Evolutionary conservation across 1,139 yeast genomes (phyloP), one percentile per base, ranked within the genome.

Genomic region (Pichia inconspicua): DNA sequence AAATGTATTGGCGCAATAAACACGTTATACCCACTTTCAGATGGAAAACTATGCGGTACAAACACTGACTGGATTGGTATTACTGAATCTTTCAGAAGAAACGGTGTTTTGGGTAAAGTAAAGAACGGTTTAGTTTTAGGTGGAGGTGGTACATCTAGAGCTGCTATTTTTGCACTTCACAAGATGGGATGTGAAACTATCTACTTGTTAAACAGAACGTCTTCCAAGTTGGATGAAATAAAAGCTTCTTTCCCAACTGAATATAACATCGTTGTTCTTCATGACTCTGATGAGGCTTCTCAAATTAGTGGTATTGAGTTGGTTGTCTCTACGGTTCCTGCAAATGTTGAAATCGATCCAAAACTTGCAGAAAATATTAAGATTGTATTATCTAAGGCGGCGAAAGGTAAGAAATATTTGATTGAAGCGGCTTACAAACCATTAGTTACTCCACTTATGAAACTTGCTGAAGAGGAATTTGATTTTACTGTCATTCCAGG

Each of bases 51-150:
- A 48, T 66, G 69, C 48, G 98, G 97, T 53, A 94, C 87, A 59
- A 94, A 94, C 68, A 94, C 99, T 42, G 99, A 94, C 66, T 92
- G 96, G 96, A 70, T 82, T 48, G 99, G 98, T 25, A 85, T 94
- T 57, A 74, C 73, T 43, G 76, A 83, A 55, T 78, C 96, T 1
- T 80, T 88, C 58, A 63, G 69, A 40, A 67, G 74, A 51, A 73
- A 74, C 50, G 92, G 92, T 11, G 81, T 81, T 34, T 39, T 40
- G 10, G 60, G 53, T 22, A 71, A 74, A 49, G 48, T 40, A 17
- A 40, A 41, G 11, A 94, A 89, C 40, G 57, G 58, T 35, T 71
- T 92, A 53, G 84, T 92, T 46, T 72, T 92, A 56, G 99, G 99
- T 44, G 96, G 96, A 30, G 99, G 99, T 41, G 99, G 99, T 44